Base-by-base conservation (phyloP, 2,329 filamentous ascomycete genomes). In the Thielaviopsis musarum region DNA sequence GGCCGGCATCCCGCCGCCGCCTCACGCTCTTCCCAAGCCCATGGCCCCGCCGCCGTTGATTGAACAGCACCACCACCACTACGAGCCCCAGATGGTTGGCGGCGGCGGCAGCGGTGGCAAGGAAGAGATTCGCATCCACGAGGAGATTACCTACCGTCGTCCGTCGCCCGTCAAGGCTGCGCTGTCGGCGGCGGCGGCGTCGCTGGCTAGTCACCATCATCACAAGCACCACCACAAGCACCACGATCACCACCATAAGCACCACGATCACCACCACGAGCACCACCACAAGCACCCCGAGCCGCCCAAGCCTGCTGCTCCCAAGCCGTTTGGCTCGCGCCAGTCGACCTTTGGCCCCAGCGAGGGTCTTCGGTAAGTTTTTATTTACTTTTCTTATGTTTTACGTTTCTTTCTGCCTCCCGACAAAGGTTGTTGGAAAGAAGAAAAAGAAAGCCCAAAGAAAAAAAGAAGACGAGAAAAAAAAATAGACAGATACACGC, bases 91-190 rank as follows among this genome's bases (percentile, higher is more conserved):
- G 21, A 57, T 48, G 21, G 15, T 49, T 34, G 54, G 45, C 49
- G 13, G 13, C 24, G 22, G 30, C 54, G 54, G 45, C 49, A 3
- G 5, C 41, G 22, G 24, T 26, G n/a, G 54, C 54, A 26, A 58
- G 15, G 60, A 61, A 48, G 53, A 45, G 38, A 56, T 59, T n/a
- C 52, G 34, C 24, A 61, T 61, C 38, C 56, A 54, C 56, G 60
- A 61, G 56, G 60, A 61, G 53, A 59, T 53, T 22, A 59, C 52
- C 45, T 58, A 61, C 49, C 57, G 57, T 30, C 56, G 56, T 15
- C 60, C 60, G 17, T 45, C 48, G 19, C 53, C 54, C 30, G 53
- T 55, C 21, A 61, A 61, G 60, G 51, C 55, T 17, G 53, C 57
- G 5, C 53, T 61, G 52, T 41, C 51, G 21, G 56, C 59, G 7